Percentiles rank a stretch among this genome's conserved stretches.
Evolutionary conservation across 345 rosid genomes (phyloP).

Genomic region (Conringia planisiliqua): DNA sequence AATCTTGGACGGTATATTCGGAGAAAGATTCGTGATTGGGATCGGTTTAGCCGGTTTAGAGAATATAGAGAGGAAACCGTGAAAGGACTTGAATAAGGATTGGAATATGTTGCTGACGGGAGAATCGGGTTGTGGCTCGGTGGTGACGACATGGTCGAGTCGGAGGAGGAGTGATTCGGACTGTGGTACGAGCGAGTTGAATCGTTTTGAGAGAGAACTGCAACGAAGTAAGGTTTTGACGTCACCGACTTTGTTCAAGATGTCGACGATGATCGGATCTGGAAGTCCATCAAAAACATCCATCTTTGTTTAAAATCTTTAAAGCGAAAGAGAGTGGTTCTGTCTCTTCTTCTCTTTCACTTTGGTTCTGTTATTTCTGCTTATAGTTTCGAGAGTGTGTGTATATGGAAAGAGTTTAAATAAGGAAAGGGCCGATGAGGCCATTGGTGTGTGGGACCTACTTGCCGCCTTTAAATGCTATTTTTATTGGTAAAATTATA

Average conservation of each 20-base stretch:
- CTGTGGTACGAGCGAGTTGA: slow-evolving; percentile 29
- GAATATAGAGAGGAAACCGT: slow-evolving; percentile 8
- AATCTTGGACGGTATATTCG: slow-evolving; percentile 18
- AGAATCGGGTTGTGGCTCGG: slow-evolving; percentile 3
- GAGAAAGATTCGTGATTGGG: neutral
- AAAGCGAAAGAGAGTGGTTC: neutral
- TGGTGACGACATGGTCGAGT: neutral
- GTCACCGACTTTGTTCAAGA: slow-evolving; percentile 35
- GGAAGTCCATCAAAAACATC: slow-evolving; percentile 34
- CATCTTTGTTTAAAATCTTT: neutral
- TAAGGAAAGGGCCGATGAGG: neutral
- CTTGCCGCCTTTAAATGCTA: slow-evolving; percentile 28
- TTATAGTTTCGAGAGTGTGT: slow-evolving; percentile 19
- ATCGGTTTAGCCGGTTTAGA: slow-evolving; percentile 27
- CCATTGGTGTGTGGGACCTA: neutral
- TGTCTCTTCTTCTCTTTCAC: neutral
- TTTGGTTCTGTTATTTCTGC: slow-evolving; percentile 1
- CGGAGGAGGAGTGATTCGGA: slow-evolving; percentile 30
- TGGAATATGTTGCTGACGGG: neutral
- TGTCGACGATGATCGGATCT: slow-evolving; percentile 24
- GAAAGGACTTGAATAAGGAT: slow-evolving; percentile 17
- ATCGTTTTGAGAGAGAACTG: slow-evolving; percentile 25
- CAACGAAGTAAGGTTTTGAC: slow-evolving; percentile 33
- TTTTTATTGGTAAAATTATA: neutral
- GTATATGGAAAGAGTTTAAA: neutral